Conservation (phyloP, 2,329 filamentous ascomycete species). For the Trichoderma hamatum region DNA sequence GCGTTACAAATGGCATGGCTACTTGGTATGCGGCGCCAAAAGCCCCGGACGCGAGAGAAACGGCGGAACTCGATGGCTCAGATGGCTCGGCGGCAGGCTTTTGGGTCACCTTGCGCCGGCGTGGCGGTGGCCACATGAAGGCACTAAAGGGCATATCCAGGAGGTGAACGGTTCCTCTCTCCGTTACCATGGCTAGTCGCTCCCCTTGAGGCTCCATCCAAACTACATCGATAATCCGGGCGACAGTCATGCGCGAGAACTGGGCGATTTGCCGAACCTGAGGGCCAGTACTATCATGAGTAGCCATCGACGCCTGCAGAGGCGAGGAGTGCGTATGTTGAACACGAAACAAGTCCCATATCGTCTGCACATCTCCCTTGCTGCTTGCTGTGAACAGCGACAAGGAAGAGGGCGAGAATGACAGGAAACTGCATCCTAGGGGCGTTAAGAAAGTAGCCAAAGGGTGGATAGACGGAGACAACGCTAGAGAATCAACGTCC, state of each 20-base stretch:
- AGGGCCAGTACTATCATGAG: constrained; percentile 52
- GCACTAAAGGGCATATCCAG: constrained; percentile 82
- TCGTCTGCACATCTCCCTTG: constrained; percentile 80
- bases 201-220: constrained; percentile 85
- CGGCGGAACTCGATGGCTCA: constrained; percentile 57
- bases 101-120: constrained; percentile 50
- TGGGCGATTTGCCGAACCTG: constrained; percentile 82
- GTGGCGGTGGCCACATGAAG: constrained; percentile 83
- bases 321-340: constrained; percentile 65
- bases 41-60: constrained; percentile 71
- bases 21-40: constrained; percentile 71
- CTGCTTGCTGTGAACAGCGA: constrained; percentile 77
- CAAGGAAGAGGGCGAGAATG: constrained; percentile 74
- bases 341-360: constrained; percentile 76
- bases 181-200: constrained; percentile 84
- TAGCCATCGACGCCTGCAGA: constrained; percentile 53
- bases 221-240: constrained; percentile 84
- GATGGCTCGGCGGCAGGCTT: constrained; percentile 52
- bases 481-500: constrained; percentile 65
- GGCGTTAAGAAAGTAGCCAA: constrained; percentile 71
- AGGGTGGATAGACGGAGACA: constrained; percentile 59
- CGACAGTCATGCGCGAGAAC: constrained; percentile 88
- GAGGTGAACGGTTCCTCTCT: constrained; percentile 92
- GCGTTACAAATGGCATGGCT: constrained; percentile 61
- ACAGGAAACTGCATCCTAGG: constrained; percentile 78